phyloP scores from a whole-genome alignment of 1,139 yeast species.

The Saccharomyces hybrid region DNA sequence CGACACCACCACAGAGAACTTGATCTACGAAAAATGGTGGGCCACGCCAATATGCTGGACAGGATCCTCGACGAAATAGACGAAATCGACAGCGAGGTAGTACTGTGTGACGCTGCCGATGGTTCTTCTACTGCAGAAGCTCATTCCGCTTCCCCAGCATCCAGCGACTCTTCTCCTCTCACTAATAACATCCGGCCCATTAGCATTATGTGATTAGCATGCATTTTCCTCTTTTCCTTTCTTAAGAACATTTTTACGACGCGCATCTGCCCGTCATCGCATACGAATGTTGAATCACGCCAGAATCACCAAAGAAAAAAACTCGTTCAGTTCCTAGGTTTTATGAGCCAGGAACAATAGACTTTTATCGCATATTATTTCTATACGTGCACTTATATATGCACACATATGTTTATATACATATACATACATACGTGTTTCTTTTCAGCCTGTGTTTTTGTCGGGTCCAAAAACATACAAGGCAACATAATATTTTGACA shows the following conservation, averaged over 20 bases:
- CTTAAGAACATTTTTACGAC: neutral
- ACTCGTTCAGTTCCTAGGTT: neutral
- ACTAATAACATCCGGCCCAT: neutral
- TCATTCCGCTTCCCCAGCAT: neutral
- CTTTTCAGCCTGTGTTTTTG: neutral
- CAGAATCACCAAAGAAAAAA: neutral
- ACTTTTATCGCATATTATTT: neutral
- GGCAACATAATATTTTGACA: neutral
- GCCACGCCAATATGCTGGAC: slow-evolving; percentile 25
- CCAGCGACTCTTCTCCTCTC: neutral
- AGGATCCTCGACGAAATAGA: slow-evolving; percentile 14
- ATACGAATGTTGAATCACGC: slow-evolving; percentile 1
- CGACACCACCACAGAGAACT: slow-evolving; percentile 5
- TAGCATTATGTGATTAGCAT: neutral
- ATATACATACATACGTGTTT: neutral
- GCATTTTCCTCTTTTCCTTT: neutral
- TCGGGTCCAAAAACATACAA: neutral
- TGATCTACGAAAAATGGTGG: slow-evolving; percentile 20
- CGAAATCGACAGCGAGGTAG: neutral
- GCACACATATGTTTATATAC: neutral
- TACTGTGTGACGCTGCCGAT: neutral
- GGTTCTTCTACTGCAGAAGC: neutral
- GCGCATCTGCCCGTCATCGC: neutral
- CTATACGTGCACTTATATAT: neutral
- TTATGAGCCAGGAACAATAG: neutral